Evolutionary conservation across 257 asterid species (phyloP), one percentile per base, ranked within the genome.

Genomic region (Osmanthus fragrans): DNA sequence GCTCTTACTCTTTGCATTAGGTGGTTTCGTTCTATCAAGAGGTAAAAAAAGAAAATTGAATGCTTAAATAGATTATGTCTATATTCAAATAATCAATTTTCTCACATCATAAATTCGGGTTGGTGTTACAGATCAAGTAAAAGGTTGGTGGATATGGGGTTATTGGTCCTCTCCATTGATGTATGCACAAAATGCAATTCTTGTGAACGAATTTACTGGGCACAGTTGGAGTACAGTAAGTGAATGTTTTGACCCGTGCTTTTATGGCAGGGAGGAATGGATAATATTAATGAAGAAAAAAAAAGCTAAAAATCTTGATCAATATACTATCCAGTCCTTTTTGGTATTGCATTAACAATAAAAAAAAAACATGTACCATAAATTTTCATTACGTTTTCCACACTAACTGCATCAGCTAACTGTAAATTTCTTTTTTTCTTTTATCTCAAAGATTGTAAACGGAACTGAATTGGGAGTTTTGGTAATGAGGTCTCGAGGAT

Each of bases 131-230:
- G 97, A 76, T 12, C 72, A 84, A 80, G 86, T 92, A 30, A 90
- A 89, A 88, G 75, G 74, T 25, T 92, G 97, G 97, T 92, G 93
- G 96, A 12, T 85, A 64, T 92, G 97, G 97, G 96, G 91, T 63
- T 92, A 85, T 84, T 92, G 93, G 92, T 12, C 82, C 42, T 90
- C 94, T 49, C 90, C 94, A 1, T 29, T 91, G 78, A 91, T 91
- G 96, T 91, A 87, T 80, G 89, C 90, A 7, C 88, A 82, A 72
- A 89, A 88, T 80, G 97, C 90, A 12, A 80, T 92, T 51, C 77
- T 87, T 74, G 91, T 80, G 30, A 92, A 92, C 49, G 97, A 92
- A 65, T 90, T 92, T 76, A 83, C 80, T 0, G 93, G 88, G 27
- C 74, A 85, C 18, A 85, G 86, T 36, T 92, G 97, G 97, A 86